These are phyloP conservation scores for Ogataea sp. DNA, from an alignment of 805 yeast genomes.

Conservation along the genomic window DNA sequence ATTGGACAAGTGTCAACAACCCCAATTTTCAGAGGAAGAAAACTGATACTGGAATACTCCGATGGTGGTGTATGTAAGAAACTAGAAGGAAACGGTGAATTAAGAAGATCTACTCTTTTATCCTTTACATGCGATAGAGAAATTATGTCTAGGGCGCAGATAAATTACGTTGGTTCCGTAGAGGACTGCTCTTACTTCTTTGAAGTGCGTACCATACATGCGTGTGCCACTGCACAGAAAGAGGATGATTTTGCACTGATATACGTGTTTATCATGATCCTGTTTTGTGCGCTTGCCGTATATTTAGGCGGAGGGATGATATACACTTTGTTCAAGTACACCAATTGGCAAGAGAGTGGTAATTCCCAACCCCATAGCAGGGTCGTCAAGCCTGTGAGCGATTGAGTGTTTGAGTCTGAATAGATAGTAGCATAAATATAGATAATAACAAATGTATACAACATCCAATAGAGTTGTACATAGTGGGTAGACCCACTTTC, in stretches of 20 bases:
- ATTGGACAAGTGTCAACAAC: slow-evolving; percentile 54
- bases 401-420: too few species aligned
- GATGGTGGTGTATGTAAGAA: slow-evolving; percentile 55
- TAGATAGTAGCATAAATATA: too few species aligned
- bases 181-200: slow-evolving; percentile 79
- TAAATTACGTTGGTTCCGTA: slow-evolving; percentile 61
- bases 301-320: slow-evolving; percentile 32
- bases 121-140: slow-evolving; percentile 78
- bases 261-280: slow-evolving; percentile 53
- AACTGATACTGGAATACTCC: slow-evolving; percentile 59
- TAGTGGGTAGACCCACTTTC: too few species aligned
- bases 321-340: background rate
- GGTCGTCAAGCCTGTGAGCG: too few species aligned
- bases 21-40: slow-evolving; percentile 66
- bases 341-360: background rate
- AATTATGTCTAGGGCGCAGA: slow-evolving; percentile 51
- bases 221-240: slow-evolving; percentile 74
- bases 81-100: slow-evolving; percentile 36
- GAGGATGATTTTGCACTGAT: slow-evolving; percentile 57
- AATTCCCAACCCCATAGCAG: too few species aligned
- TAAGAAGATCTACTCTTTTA: slow-evolving; percentile 55
- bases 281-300: slow-evolving; percentile 32
- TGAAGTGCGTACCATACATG: slow-evolving; percentile 78
- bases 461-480: too few species aligned
- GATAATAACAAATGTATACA: too few species aligned